Percentiles rank a stretch among this genome's conserved stretches.
Evolutionary conservation across 2,329 filamentous ascomycete genomes (phyloP).

Genomic region (Aspergillus phoenicis): DNA sequence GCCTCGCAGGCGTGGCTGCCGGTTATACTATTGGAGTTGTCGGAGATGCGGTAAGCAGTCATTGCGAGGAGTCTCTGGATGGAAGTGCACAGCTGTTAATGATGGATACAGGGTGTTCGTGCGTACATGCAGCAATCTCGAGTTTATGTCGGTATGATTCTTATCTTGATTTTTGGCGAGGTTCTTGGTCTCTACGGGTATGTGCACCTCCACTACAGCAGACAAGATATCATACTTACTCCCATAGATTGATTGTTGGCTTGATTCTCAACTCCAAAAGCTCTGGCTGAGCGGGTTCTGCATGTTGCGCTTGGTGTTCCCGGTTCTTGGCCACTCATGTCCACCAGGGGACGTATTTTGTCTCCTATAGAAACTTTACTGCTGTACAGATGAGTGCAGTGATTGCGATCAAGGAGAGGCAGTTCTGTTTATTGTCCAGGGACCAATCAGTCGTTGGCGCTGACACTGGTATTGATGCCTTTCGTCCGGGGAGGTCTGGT

Average conservation of each 20-base stretch:
- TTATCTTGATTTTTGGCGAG: constrained; percentile 98
- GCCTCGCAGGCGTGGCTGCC: constrained; percentile 87
- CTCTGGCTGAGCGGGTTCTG: constrained; percentile 16
- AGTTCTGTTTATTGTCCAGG: background rate
- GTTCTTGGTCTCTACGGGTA: constrained; percentile 96
- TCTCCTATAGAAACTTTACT: constrained; percentile 12
- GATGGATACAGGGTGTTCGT: constrained; percentile 66
- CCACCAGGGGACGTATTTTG: constrained; percentile 5
- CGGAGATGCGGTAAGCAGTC: constrained; percentile 72
- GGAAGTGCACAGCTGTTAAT: constrained; percentile 24
- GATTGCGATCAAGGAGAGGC: constrained; percentile 2
- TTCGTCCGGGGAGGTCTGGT: constrained; percentile 8
- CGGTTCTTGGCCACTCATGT: constrained; percentile 11
- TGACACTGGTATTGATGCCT: constrained; percentile 1
- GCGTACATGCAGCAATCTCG: constrained; percentile 95
- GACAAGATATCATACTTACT: constrained; percentile 22
- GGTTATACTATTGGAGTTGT: constrained; percentile 97
- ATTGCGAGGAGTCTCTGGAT: background rate
- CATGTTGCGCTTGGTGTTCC: constrained; percentile 9
- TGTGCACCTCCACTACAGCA: constrained; percentile 32
- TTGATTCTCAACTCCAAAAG: constrained; percentile 90
- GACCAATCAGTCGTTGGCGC: background rate
- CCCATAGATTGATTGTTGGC: constrained; percentile 78
- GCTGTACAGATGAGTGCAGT: constrained; percentile 3
- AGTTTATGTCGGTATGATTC: constrained; percentile 97